Percentiles rank a stretch among this genome's conserved stretches.
phyloP scores from a whole-genome alignment of 768 basidiomycete genomes.

The Trametes elegans region DNA sequence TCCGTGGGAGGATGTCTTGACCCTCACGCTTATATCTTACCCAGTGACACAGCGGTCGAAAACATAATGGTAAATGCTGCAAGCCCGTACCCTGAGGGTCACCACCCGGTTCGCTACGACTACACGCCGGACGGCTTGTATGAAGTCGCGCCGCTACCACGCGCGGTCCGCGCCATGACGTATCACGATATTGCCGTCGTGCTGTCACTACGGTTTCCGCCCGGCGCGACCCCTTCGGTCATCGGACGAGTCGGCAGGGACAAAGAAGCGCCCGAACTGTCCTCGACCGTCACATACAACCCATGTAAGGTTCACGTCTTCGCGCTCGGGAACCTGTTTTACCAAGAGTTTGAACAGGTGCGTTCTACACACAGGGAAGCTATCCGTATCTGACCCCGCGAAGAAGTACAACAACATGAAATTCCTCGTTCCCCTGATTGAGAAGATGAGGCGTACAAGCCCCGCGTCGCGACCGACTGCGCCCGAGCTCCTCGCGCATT shows the following conservation, averaged over 20 bases:
- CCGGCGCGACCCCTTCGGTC: constrained; percentile 10
- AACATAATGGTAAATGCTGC: constrained; percentile 27
- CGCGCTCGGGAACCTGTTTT: constrained; percentile 24
- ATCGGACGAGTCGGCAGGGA: constrained; percentile 19
- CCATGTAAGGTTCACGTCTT: constrained; percentile 25
- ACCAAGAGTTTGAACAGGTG: constrained; percentile 21
- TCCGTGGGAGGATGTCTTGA: not conserved
- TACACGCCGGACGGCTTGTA: constrained; percentile 34
- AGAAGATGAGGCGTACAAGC: too few relatives aligned
- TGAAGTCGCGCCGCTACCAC: constrained; percentile 28
- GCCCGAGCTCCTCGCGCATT: too few relatives aligned
- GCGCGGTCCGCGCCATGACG: constrained; percentile 35
- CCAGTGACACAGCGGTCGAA: constrained; percentile 15
- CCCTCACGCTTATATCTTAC: not conserved
- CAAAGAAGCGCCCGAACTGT: constrained; percentile 24
- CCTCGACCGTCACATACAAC: constrained; percentile 19
- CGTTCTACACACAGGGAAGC: too few relatives aligned
- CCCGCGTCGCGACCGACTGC: too few relatives aligned
- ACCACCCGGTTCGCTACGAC: constrained; percentile 27
- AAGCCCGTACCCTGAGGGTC: constrained; percentile 16
- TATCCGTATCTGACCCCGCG: too few relatives aligned
- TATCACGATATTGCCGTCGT: constrained; percentile 27
- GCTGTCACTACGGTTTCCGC: constrained; percentile 12
- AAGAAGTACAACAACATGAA: too few relatives aligned
- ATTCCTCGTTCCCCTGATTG: too few relatives aligned